Evolutionary conservation across 192 early-diverging fungal genomes (phyloP).

Genomic region (Gigaspora rosea): DNA sequence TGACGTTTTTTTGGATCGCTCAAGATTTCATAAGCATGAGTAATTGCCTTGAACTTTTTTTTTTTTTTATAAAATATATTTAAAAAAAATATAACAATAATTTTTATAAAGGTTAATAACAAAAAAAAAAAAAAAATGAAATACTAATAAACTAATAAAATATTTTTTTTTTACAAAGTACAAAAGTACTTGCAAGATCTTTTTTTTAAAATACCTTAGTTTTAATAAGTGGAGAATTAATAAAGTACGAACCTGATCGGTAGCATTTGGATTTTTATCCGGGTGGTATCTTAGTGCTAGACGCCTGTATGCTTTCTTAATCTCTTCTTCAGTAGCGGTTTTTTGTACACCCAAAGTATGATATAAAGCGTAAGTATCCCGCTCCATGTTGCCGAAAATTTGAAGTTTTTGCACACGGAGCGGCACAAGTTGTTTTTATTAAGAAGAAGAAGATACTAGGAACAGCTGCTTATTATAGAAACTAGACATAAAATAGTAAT

Average conservation of each 20-base stretch:
- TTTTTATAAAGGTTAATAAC: too few relatives aligned
- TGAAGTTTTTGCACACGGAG: slow-evolving; percentile 3
- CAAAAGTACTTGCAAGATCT: not conserved
- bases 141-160: too few relatives aligned
- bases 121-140: not conserved
- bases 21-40: slow-evolving; percentile 81
- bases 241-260: slow-evolving; percentile 43
- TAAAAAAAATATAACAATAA: not conserved
- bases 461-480: too few relatives aligned
- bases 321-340: slow-evolving; percentile 45
- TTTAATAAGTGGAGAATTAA: too few relatives aligned
- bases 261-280: slow-evolving; percentile 76
- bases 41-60: slow-evolving; percentile 77
- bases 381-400: slow-evolving; percentile 46
- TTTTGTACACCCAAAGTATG: slow-evolving; percentile 42
- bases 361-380: slow-evolving; percentile 57
- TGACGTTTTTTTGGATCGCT: slow-evolving; percentile 78
- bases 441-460: too few relatives aligned
- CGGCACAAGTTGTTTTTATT: not conserved
- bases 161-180: too few relatives aligned
- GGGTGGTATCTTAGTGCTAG: slow-evolving; percentile 85
- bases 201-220: not conserved
- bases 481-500: too few relatives aligned
- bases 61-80: not conserved
- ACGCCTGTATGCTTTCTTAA: slow-evolving; percentile 51